Evolutionary conservation across 2,329 filamentous ascomycete genomes (phyloP).

Genomic region (Arachnomyces sp.): DNA sequence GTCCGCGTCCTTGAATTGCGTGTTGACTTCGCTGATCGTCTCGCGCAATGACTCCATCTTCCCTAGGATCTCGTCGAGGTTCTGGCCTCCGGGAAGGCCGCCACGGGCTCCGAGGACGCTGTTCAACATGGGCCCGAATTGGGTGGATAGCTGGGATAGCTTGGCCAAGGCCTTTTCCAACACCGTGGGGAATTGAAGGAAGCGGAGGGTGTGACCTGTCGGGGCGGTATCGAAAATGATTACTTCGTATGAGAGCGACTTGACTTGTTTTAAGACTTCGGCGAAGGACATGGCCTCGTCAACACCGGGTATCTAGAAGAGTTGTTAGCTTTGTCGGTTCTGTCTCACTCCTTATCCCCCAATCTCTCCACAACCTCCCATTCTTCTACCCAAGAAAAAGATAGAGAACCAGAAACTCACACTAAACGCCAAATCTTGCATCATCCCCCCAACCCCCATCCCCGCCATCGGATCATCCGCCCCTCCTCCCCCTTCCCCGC

Average conservation of each 20-base stretch:
- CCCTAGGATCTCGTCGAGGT: slow-evolving; percentile 81
- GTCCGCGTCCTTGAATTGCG: slow-evolving; percentile 94
- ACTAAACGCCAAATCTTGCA: slow-evolving; percentile 95
- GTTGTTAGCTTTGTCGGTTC: slow-evolving; percentile 5
- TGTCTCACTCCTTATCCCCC: background rate
- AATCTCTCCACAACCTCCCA: no score
- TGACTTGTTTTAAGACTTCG: slow-evolving; percentile 98
- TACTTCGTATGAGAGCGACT: slow-evolving; percentile 95
- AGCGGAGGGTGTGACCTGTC: slow-evolving; percentile 94
- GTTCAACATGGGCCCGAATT: slow-evolving; percentile 94
- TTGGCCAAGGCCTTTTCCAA: slow-evolving; percentile 98
- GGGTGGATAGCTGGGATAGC: slow-evolving; percentile 82
- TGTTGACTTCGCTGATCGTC: slow-evolving; percentile 92
- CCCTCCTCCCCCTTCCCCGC: slow-evolving; percentile 53
- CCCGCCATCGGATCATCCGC: slow-evolving; percentile 59
- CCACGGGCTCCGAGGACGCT: slow-evolving; percentile 75
- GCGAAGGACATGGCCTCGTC: slow-evolving; percentile 99
- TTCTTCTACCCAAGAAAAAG: background rate
- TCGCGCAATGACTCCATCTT: slow-evolving; percentile 91
- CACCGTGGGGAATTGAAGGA: slow-evolving; percentile 95
- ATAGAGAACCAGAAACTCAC: slow-evolving; percentile 45
- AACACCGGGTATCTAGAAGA: slow-evolving; percentile 85
- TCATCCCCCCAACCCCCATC: slow-evolving; percentile 79
- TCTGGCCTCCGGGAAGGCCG: slow-evolving; percentile 82
- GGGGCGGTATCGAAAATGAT: slow-evolving; percentile 99